Evolutionary conservation across 2,329 filamentous ascomycete species (phyloP).

Genomic region (Botrytis pseudocinerea): DNA sequence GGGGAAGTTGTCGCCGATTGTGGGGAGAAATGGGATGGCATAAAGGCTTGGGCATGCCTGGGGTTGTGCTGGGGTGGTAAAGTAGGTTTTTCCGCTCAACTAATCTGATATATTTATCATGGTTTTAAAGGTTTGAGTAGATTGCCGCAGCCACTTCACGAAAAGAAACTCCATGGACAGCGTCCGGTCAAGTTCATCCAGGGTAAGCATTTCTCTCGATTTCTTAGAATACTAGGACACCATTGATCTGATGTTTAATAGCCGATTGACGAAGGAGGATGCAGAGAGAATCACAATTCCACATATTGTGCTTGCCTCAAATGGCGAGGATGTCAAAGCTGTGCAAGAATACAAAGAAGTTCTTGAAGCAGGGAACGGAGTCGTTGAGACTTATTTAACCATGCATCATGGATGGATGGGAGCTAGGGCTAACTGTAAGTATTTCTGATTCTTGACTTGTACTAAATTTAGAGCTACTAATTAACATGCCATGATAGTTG

Average conservation of each 20-base stretch:
- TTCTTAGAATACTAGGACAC: not conserved
- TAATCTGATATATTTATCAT: not conserved
- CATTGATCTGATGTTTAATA: slow-evolving; percentile 15
- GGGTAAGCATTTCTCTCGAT: slow-evolving; percentile 23
- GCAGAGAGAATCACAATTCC: slow-evolving; percentile 48
- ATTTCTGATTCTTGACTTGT: not conserved
- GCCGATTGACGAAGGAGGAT: slow-evolving; percentile 41
- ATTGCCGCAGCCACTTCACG: slow-evolving; percentile 30
- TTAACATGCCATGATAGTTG: not conserved
- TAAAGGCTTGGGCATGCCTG: slow-evolving; percentile 47
- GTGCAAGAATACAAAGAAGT: slow-evolving; percentile 47
- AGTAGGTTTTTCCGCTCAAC: slow-evolving; percentile 24
- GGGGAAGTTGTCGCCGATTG: slow-evolving; percentile 26
- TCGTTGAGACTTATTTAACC: slow-evolving; percentile 31
- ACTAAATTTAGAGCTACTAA: not conserved
- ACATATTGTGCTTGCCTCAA: slow-evolving; percentile 52
- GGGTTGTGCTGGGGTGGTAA: slow-evolving; percentile 40
- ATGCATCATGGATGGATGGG: slow-evolving; percentile 46
- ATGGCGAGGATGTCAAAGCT: slow-evolving; percentile 47
- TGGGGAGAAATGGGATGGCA: slow-evolving; percentile 50
- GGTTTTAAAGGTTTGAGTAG: slow-evolving; percentile 17
- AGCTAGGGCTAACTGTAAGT: slow-evolving; percentile 49
- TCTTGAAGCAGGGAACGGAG: slow-evolving; percentile 46
- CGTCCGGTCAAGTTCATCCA: slow-evolving; percentile 37
- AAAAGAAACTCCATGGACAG: slow-evolving; percentile 30